Conservation (phyloP, 2,329 filamentous ascomycete genomes). For the Hypoxylon sp. region DNA sequence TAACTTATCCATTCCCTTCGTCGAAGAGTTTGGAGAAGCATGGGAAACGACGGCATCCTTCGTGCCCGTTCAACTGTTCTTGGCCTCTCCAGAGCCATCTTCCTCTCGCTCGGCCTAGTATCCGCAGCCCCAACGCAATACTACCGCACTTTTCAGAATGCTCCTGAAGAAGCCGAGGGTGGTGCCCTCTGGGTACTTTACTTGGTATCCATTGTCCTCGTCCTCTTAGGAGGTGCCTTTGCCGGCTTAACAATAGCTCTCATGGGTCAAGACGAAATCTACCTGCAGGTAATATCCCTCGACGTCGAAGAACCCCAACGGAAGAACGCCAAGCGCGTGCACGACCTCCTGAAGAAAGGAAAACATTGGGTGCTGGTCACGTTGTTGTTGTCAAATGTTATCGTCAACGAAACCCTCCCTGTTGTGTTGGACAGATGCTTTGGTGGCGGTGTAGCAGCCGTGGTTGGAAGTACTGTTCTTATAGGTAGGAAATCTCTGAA, state of each 20-base stretch:
- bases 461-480: conserved; percentile 91
- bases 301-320: conserved; percentile 89
- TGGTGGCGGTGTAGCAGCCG: conserved; percentile 93
- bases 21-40: conserved; percentile 39
- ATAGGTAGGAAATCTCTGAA: conserved; percentile 76
- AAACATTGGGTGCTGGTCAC: conserved; percentile 99
- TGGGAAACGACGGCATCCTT: conserved; percentile 53
- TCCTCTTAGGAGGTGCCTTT: conserved; percentile 91
- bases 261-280: conserved; percentile 90
- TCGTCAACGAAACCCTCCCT: conserved; percentile 96
- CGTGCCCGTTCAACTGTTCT: conserved; percentile 65
- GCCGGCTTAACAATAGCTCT: conserved; percentile 90
- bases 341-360: conserved; percentile 84
- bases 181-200: conserved; percentile 85
- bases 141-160: conserved; percentile 60
- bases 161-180: conserved; percentile 70
- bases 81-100: conserved; percentile 61
- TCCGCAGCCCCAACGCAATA: conserved; percentile 62
- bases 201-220: conserved; percentile 82
- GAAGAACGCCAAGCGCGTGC: conserved; percentile 85
- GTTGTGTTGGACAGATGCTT: conserved; percentile 95
- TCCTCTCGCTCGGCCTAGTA: conserved; percentile 56
- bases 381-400: conserved; percentile 93
- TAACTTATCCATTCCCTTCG: conserved; percentile 12
- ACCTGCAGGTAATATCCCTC: conserved; percentile 92